phyloP scores from a whole-genome alignment of 2,329 filamentous ascomycete genomes.

The Helicocarpus griseus region DNA sequence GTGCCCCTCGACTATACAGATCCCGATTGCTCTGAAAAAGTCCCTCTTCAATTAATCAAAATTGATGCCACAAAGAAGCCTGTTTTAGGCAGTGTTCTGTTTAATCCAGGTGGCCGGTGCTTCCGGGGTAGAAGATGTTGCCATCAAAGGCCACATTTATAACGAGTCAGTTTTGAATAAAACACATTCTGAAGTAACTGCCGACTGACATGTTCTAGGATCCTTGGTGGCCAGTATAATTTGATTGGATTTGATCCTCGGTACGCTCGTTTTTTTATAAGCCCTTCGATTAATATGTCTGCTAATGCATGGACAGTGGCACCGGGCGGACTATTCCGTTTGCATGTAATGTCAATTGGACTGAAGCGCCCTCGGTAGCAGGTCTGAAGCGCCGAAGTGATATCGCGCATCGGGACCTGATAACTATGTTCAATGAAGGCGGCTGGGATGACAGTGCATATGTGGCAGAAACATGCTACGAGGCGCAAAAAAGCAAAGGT shows the following conservation, averaged over 20 bases:
- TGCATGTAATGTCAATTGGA: neutral
- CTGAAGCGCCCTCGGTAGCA: neutral
- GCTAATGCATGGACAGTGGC: constrained; percentile 1
- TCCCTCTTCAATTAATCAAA: constrained; percentile 25
- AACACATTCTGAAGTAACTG: neutral
- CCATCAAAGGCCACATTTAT: neutral
- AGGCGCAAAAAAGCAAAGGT: constrained; percentile 20
- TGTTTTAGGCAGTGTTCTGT: constrained; percentile 29
- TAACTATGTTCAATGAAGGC: neutral
- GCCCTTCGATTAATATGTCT: neutral
- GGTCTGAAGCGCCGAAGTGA: neutral
- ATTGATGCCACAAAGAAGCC: constrained; percentile 22
- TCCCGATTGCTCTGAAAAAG: constrained; percentile 15
- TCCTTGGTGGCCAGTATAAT: constrained; percentile 9
- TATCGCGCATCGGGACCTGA: neutral
- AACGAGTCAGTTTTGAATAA: neutral
- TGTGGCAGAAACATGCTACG: constrained; percentile 6
- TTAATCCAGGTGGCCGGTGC: constrained; percentile 21
- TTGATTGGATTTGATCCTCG: constrained; percentile 12
- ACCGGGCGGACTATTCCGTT: constrained; percentile 7
- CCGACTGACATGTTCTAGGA: neutral
- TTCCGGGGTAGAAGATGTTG: constrained; percentile 3
- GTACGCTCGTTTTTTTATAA: constrained; percentile 4
- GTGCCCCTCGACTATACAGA: constrained; percentile 35
- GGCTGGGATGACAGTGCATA: constrained; percentile 1